Conservation (phyloP, 2,329 filamentous ascomycete species). For the Malbranchea cinnamomea region DNA sequence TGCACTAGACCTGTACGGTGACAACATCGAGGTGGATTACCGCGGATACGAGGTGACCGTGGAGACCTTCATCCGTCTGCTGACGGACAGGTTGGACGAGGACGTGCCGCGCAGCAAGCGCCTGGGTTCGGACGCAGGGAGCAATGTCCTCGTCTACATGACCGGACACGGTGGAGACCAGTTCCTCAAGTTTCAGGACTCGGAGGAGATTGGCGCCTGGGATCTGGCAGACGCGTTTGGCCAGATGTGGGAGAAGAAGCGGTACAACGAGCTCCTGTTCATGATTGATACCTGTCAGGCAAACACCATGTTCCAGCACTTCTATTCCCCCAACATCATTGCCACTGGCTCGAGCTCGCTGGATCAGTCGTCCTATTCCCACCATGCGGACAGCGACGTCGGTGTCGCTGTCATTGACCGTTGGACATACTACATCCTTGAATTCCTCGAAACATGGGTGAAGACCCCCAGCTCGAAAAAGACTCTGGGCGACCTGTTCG, state of each 20-base stretch:
- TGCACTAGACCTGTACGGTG: conserved; percentile 87
- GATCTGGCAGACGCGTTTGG: conserved; percentile 94
- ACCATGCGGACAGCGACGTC: conserved; percentile 95
- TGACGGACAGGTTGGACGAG: conserved; percentile 87
- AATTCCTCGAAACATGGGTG: conserved; percentile 86
- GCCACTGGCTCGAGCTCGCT: conserved; percentile 93
- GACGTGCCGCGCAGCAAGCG: conserved; percentile 93
- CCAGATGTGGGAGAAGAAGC: conserved; percentile 99
- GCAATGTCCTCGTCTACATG: conserved; percentile 98
- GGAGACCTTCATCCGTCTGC: conserved; percentile 89
- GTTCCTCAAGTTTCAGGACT: conserved; percentile 96
- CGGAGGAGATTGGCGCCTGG: conserved; percentile 91
- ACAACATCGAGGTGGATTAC: conserved; percentile 99
- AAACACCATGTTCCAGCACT: conserved; percentile 97
- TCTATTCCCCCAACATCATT: conserved; percentile 96
- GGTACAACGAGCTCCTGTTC: conserved; percentile 95
- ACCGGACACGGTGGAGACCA: conserved; percentile 96
- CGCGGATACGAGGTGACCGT: conserved; percentile 96
- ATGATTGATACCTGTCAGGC: conserved; percentile 99
- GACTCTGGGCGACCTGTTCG: conserved; percentile 85
- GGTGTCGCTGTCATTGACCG: conserved; percentile 96
- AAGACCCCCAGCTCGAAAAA: conserved; percentile 74
- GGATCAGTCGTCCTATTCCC: conserved; percentile 91
- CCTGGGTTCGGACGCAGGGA: conserved; percentile 82
- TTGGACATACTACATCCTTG: conserved; percentile 96